Percentiles rank a stretch among this genome's conserved stretches.
Evolutionary conservation across 306 rosid genomes (phyloP).

Genomic region (Coriaria nepalensis): DNA sequence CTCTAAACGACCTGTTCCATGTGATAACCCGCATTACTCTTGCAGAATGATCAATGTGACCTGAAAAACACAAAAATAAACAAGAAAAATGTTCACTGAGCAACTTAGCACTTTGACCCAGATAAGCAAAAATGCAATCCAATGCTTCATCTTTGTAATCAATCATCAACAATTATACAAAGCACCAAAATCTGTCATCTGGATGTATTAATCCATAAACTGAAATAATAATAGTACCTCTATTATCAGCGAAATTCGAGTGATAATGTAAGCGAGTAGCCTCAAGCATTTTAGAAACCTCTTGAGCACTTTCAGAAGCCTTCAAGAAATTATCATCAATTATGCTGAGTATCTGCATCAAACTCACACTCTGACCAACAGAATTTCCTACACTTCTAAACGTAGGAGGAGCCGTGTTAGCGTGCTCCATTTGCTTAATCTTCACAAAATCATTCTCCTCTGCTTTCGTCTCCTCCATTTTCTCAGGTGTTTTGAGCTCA

Average conservation of each 20-base stretch:
- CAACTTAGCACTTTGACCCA: too few relatives aligned
- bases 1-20: slow-evolving; percentile 61
- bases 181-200: too few relatives aligned
- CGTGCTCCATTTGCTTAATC: slow-evolving; percentile 43
- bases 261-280: slow-evolving; percentile 86
- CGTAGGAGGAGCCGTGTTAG: slow-evolving; percentile 55
- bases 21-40: slow-evolving; percentile 81
- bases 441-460: slow-evolving; percentile 18
- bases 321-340: slow-evolving; percentile 64
- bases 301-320: slow-evolving; percentile 64
- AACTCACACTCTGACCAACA: slow-evolving; percentile 26
- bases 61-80: slow-evolving; percentile 23
- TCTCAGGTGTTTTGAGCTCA: slow-evolving; percentile 76
- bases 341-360: slow-evolving; percentile 34
- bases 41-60: slow-evolving; percentile 79
- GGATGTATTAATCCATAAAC: too few relatives aligned
- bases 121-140: too few relatives aligned
- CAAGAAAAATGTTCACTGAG: too few relatives aligned
- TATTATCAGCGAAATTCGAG: slow-evolving; percentile 78
- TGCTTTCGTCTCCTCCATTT: slow-evolving; percentile 20
- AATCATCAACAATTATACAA: too few relatives aligned
- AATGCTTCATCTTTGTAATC: too few relatives aligned
- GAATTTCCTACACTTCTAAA: slow-evolving; percentile 36
- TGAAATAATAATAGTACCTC: too few relatives aligned
- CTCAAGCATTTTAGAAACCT: slow-evolving; percentile 71